Conservation (phyloP, 192 early-diverging fungal genomes). For the Coemansia erecta region DNA sequence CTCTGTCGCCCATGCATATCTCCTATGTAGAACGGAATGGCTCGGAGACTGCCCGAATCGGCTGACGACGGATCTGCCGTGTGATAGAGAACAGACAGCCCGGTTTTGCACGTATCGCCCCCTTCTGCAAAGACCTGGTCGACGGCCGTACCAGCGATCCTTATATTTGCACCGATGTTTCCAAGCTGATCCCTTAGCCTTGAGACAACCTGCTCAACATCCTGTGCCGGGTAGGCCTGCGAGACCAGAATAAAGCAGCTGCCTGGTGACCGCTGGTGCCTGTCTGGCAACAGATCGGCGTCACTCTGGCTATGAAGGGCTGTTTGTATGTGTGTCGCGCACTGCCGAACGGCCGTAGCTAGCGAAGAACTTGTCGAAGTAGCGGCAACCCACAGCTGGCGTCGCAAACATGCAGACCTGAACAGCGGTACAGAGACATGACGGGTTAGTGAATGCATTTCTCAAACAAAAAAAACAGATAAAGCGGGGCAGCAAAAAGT, state of each 20-base stretch:
- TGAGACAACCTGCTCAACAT: constrained; percentile 8
- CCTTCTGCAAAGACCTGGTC: constrained; percentile 12
- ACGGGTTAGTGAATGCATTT: neutral
- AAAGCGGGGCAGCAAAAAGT: too few species aligned
- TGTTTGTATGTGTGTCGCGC: constrained; percentile 4
- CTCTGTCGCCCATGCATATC: constrained; percentile 45
- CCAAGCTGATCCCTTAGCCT: constrained; percentile 4
- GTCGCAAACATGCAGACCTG: neutral
- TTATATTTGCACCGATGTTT: neutral
- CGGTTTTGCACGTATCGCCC: neutral
- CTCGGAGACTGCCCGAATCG: neutral
- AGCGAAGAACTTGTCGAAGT: constrained; percentile 21
- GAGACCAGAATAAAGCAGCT: constrained; percentile 40
- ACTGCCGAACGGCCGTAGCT: constrained; percentile 10
- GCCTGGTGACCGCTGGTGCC: neutral
- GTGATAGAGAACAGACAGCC: constrained; percentile 32
- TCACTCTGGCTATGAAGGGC: neutral
- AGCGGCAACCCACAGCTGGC: constrained; percentile 33
- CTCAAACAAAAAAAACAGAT: too few species aligned
- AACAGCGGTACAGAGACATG: neutral
- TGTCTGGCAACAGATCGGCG: neutral
- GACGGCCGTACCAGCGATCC: constrained; percentile 25
- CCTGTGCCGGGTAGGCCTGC: constrained; percentile 20
- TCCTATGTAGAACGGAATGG: constrained; percentile 36
- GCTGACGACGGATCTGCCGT: neutral